Evolutionary conservation across 73 alveolate species (phyloP), one percentile per base, ranked within the genome.

Genomic region (Stentor roeselii): DNA sequence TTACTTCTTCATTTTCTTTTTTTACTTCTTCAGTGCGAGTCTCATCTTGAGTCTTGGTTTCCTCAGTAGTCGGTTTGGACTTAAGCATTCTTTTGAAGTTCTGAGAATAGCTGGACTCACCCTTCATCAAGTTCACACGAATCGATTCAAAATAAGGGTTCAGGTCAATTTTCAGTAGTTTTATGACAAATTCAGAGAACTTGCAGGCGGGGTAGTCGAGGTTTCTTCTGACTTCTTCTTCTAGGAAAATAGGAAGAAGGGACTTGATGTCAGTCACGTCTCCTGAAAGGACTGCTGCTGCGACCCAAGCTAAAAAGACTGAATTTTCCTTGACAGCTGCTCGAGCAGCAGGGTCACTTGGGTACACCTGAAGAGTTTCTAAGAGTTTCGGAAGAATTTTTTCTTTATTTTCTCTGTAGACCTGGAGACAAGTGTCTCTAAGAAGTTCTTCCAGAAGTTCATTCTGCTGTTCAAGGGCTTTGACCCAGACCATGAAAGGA

Each of bases 181-280:
- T 67, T 30, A 67, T 0, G 80, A n/a, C n/a, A 21, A 67, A 34
- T 67, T 67, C 80, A 67, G n/a, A 21, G 37, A 67, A 30, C 2
- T 34, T 67, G 14, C 27, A 14, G 21, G 11, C 37, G 21, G 80
- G 80, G 80, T 30, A 67, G 27, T n/a, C 21, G 42, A 67, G 34
- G 34, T 21, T 21, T 34, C 80, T 67, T 67, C 80, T 67, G 41
- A 67, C 41, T 40, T 67, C 80, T 67, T 67, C 80, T 67, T 67
- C 80, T 15, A 67, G 37, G 14, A 67, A 15, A 67, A 30, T 14
- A 21, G 80, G 80, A 21, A 67, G 37, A 1, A 67, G 11, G 27
- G 21, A 21, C 34, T 32, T 67, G 34, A 30, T 27, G 1, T 67
- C 80, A 30, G 80, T 67, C 21, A 67, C 37, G 34, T 67, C 80